phyloP scores from a whole-genome alignment of 805 yeast genomes.

The Starmerella sp. region DNA sequence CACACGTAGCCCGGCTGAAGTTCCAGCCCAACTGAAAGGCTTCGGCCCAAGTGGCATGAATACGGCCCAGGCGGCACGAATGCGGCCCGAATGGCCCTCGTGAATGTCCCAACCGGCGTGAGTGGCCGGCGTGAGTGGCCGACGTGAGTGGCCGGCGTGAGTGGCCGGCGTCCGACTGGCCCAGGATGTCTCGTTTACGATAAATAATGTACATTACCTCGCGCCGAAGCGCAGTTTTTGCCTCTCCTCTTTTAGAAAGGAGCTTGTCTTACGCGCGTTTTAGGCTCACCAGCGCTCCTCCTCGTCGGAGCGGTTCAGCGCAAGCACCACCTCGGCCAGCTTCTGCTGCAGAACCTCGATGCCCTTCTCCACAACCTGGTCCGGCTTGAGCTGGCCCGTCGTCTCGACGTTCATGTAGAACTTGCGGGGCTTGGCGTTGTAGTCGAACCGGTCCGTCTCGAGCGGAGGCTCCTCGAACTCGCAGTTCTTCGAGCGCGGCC shows the following conservation, averaged over 20 bases:
- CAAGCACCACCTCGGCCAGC: conserved; percentile 74
- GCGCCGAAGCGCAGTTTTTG: too few species aligned
- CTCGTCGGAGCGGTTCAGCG: conserved; percentile 34
- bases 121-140: neutral
- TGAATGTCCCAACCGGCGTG: too few species aligned
- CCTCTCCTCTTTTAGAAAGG: neutral
- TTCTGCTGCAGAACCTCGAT: conserved; percentile 78
- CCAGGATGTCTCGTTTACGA: neutral
- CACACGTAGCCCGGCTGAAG: too few species aligned
- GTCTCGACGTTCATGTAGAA: conserved; percentile 89
- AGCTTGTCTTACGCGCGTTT: too few species aligned
- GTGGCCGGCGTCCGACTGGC: too few species aligned
- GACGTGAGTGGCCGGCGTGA: too few species aligned
- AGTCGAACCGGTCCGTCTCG: conserved; percentile 78
- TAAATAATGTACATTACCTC: neutral
- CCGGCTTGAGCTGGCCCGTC: conserved; percentile 77
- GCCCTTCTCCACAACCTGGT: conserved; percentile 78
- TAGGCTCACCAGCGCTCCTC: conserved; percentile 15
- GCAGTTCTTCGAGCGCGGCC: conserved; percentile 84
- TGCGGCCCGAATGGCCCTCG: too few species aligned
- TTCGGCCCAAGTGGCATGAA: too few species aligned
- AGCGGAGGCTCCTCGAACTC: conserved; percentile 95
- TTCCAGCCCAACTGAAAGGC: too few species aligned
- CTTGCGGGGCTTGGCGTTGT: conserved; percentile 64
- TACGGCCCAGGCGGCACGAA: too few species aligned